Percentiles rank a stretch among this genome's conserved stretches.
Conservation (phyloP, 768 basidiomycete species). For the Hypholoma sublateritium region DNA sequence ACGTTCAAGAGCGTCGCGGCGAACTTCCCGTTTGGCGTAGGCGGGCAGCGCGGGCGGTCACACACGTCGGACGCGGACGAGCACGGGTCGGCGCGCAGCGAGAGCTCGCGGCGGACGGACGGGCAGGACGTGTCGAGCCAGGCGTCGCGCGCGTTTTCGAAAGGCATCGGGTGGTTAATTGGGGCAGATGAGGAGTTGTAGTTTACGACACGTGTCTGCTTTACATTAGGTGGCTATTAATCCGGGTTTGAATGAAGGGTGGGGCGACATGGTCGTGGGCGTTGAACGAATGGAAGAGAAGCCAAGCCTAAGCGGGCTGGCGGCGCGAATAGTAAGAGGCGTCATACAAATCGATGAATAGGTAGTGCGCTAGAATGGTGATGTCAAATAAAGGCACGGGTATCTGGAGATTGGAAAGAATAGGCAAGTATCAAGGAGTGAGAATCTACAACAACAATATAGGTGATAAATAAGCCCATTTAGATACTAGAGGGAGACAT, state of each 20-base stretch:
- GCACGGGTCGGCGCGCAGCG: slow-evolving; percentile 36
- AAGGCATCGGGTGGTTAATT: slow-evolving; percentile 95
- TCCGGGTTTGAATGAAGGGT: slow-evolving; percentile 6
- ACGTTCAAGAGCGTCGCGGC: slow-evolving; percentile 79
- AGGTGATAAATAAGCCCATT: slow-evolving; percentile 4
- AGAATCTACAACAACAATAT: slow-evolving; percentile 11
- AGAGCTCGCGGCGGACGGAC: slow-evolving; percentile 41
- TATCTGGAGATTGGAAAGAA: not conserved
- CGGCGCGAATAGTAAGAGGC: not conserved
- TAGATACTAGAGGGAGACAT: slow-evolving; percentile 1
- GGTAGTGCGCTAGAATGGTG: slow-evolving; percentile 3
- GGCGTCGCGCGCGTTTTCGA: slow-evolving; percentile 77
- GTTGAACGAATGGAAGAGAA: not conserved
- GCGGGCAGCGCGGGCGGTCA: slow-evolving; percentile 35
- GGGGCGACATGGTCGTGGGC: not conserved
- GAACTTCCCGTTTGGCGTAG: slow-evolving; percentile 68
- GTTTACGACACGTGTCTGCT: not conserved
- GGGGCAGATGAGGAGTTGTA: slow-evolving; percentile 69
- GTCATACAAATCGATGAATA: slow-evolving; percentile 9
- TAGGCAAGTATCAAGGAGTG: too few relatives aligned
- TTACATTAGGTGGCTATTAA: slow-evolving; percentile 1
- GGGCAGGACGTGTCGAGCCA: slow-evolving; percentile 68
- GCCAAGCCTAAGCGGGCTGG: not conserved
- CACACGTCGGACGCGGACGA: slow-evolving; percentile 42
- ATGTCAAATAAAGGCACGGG: not conserved